Evolutionary conservation across 441 rosid species (phyloP).

Genomic region (Biscutella laevigata): DNA sequence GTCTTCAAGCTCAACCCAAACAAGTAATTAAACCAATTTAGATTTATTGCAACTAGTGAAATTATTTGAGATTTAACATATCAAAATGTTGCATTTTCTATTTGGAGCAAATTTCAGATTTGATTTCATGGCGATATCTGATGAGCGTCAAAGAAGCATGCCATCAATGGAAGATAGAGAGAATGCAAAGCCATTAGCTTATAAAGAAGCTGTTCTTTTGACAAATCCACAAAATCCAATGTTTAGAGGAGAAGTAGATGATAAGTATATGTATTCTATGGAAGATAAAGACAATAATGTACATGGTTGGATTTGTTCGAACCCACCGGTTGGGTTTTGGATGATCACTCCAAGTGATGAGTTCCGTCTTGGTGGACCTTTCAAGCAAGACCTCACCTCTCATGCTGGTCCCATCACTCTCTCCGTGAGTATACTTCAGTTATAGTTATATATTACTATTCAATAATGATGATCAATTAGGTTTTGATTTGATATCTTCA

Average conservation of each 20-base stretch:
- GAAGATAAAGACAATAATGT: conserved; percentile 40
- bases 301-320: conserved; percentile 42
- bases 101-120: conserved; percentile 23
- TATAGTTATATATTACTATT: too few species aligned
- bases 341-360: conserved; percentile 50
- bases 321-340: conserved; percentile 44
- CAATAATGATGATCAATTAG: too few species aligned
- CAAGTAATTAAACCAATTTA: conserved; percentile 22
- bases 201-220: conserved; percentile 63
- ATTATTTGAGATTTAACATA: neutral
- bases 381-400: conserved; percentile 50
- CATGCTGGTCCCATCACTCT: conserved; percentile 45
- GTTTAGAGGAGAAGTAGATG: conserved; percentile 48
- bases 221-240: conserved; percentile 46
- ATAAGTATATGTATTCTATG: conserved; percentile 44
- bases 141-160: conserved; percentile 32
- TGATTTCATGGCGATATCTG: conserved; percentile 36
- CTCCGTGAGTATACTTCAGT: conserved; percentile 27
- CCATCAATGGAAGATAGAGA: conserved; percentile 27
- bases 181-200: conserved; percentile 26
- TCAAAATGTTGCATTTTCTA: too few species aligned
- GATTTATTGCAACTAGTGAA: neutral
- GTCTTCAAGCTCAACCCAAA: conserved; percentile 57
- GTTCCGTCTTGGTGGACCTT: conserved; percentile 48
- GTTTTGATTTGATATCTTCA: too few species aligned